Evolutionary conservation across 495 filamentous ascomycete genomes (phyloP).

Genomic region (Parathielavia appendiculata): DNA sequence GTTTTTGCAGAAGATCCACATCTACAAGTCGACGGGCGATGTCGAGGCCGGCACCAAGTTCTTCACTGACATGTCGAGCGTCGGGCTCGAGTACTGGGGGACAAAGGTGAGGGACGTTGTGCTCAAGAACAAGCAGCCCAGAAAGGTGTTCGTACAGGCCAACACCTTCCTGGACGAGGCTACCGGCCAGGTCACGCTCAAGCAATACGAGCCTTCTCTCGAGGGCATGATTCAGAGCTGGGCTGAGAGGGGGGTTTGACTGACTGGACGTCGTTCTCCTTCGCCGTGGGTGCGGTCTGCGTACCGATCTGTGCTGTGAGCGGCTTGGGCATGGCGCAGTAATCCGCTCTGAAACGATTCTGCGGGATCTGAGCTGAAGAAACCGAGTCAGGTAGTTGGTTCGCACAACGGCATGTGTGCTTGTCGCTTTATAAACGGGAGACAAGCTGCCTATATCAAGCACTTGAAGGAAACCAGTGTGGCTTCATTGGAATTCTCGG

Average conservation of each 20-base stretch:
- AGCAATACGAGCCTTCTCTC: conserved; percentile 81
- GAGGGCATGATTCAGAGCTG: conserved; percentile 90
- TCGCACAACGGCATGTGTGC: too few relatives aligned
- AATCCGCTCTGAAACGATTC: not conserved
- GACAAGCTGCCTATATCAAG: too few relatives aligned
- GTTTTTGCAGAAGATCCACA: conserved; percentile 87
- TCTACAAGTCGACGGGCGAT: conserved; percentile 90
- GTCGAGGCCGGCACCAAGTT: conserved; percentile 65
- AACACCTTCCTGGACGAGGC: conserved; percentile 68
- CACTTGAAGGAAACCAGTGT: too few relatives aligned
- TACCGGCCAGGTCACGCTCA: conserved; percentile 69
- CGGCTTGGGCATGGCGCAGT: not conserved
- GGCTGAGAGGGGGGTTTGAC: conserved; percentile 66
- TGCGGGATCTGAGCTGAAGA: too few relatives aligned
- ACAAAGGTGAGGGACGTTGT: conserved; percentile 72
- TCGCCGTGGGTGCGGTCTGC: too few relatives aligned
- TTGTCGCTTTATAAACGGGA: too few relatives aligned
- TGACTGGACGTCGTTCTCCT: not conserved
- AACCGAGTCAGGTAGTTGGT: too few relatives aligned
- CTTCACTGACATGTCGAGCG: conserved; percentile 76
- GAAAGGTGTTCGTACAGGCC: conserved; percentile 94
- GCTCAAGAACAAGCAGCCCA: conserved; percentile 77
- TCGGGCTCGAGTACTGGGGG: conserved; percentile 74
- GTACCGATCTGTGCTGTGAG: not conserved
- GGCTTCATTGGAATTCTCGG: too few relatives aligned